Base-by-base conservation (phyloP, 1,284 basidiomycete genomes). In the Mycena citricolor region DNA sequence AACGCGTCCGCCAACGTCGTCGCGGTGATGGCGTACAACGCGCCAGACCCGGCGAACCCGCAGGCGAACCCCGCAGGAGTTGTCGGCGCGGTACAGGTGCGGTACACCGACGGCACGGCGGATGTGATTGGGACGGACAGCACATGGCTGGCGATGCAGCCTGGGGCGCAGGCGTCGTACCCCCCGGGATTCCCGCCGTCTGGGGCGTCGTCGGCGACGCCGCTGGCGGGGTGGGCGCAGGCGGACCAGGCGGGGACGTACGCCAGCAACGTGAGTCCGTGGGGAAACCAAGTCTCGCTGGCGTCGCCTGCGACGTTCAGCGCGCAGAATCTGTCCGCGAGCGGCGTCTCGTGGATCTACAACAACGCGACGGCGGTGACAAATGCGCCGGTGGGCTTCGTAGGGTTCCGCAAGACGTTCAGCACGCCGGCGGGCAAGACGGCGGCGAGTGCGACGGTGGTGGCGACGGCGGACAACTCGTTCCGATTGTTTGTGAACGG, bases 291-390 rank as follows among this genome's bases (percentile, higher is more conserved):
- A n/a, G n/a, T n/a, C n/a, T n/a, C n/a, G n/a, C n/a, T n/a, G n/a
- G n/a, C n/a, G n/a, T n/a, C 26, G 25, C 19, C 22, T 26, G 25
- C 38, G 19, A 29, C 14, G 4, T 5, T 47, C 4, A 12, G 14
- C 19, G 19, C 12, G 19, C 23, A 32, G 2, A 22, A 26, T 6
- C 5, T 21, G 11, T 32, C 33, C 20, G 3, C 36, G 0, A 17
- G 29, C 29, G 30, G 22, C 24, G 23, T 51, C 4, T 41, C 30
- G 8, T 48, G 46, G 40, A 42, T 47, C 19, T 48, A 37, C 40
- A 8, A 35, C 33, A 20, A n/a, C n/a, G 19, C 5, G 7, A 35
- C 13, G 11, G 33, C 33, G 6, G 17, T 22, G 6, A 19, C 19
- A 5, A n/a, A 5, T 22, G 33, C 33, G 5, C 6, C 41, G 5